Base-by-base conservation (phyloP, 331 rosid genomes). In the Telfairia occidentalis region DNA sequence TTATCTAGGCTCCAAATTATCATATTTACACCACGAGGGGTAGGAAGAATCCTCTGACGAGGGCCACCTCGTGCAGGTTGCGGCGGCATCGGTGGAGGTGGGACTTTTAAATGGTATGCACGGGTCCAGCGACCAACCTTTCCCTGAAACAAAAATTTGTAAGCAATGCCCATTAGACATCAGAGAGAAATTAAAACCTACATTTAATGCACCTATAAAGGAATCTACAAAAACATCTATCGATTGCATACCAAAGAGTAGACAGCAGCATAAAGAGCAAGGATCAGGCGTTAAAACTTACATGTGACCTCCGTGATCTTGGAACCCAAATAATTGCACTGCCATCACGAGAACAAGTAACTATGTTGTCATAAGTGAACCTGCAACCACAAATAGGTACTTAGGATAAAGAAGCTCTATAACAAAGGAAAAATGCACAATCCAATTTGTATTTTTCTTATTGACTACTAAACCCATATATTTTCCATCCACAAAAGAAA, bases 1-100 rank as follows among this genome's bases (percentile, higher is more conserved):
- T 95, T 95, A 78, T 95, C 99, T 82, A 92, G 89, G 88, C 99
- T 95, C 99, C 99, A 95, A 79, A 86, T 86, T 76, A 95, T 91
- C 99, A 95, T 95, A 92, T 92, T 95, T 77, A 95, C 99, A 85
- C 97, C 97, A 42, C 96, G 99, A 77, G 97, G 98, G 48, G 97
- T 95, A 40, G 99, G 99, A 82, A 95, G 89, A 81, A 90, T 90
- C 78, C 97, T 89, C 82, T 92, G 99, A 52, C 96, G 96, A 78
- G 99, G 99, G 55, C 99, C 97, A 28, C 97, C 99, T 76, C 93
- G 88, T 48, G 85, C 80, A 75, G 96, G 99, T 79, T 95, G 99
- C 75, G 96, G 90, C 10, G 92, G 99, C 90, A 88, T 85, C 70
- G 99, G 99, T 43, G 99, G 99, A 74, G 99, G 96, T 55, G 99